Base-by-base conservation (phyloP, 495 filamentous ascomycete genomes). In the Penicillium fimorum region DNA sequence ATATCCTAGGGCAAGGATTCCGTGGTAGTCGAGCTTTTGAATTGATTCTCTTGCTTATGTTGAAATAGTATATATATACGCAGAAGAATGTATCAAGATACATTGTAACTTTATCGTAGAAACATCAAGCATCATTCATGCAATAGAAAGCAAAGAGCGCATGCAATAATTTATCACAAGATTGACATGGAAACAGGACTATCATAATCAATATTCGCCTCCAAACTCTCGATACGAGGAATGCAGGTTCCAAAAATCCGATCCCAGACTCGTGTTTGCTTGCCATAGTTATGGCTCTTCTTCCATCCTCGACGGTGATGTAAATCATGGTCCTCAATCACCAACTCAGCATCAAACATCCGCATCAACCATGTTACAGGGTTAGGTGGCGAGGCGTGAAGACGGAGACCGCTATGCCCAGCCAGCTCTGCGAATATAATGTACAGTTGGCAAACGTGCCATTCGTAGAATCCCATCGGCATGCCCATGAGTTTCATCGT, bases 251-350 rank as follows among this genome's bases (percentile, higher is more conserved):
- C 72, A 57, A 75, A 76, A 18, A 76, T 58, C 15, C 64, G 61
- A 56, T 76, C 73, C 73, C 73, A 76, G 15, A 76, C 61, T 8
- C 73, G 58, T 0, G 72, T 75, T 64, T 76, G 73, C 58, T 76
- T 76, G 8, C 73, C 73, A 58, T 76, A 76, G 37, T 76, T 76
- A 48, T 76, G 62, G 25, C 70, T 74, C 69, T 74, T 75, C 18
- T 71, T 53, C 72, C 72, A 76, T 0, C 73, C 73, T 62, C 74
- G 74, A n/a, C 73, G 70, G 45, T 76, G 73, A 55, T 76, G 73
- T 50, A 76, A 44, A 56, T 76, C 73, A 60, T 76, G 73, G 25
- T 76, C 73, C 53, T 76, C 73, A 50, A 76, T 71, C 9, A 76
- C 72, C 57, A 76, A 72, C 12, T 76, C 72, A 5, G 64, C 58